phyloP scores from a whole-genome alignment of 2,329 filamentous ascomycete species.

The Fusarium robinianum region DNA sequence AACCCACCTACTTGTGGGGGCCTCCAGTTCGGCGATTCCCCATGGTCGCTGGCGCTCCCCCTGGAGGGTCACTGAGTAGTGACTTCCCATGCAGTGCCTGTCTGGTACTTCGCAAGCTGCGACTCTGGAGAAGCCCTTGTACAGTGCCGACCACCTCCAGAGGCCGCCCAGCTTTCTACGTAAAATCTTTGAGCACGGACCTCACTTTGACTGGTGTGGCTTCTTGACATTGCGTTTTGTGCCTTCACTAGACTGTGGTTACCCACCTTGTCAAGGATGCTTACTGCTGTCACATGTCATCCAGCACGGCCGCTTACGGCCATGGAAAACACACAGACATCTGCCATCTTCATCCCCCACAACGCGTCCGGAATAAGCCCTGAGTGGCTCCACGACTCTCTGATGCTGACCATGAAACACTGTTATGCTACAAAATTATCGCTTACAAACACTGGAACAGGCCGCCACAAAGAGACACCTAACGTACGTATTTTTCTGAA shows the following conservation, averaged over 20 bases:
- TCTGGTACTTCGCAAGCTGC: no score
- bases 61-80: no score
- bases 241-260: not conserved
- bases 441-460: no score
- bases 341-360: not conserved
- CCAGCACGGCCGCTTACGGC: slow-evolving; percentile 2
- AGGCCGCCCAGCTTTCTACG: slow-evolving; percentile 8
- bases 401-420: slow-evolving; percentile 10
- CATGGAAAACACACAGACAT: slow-evolving; percentile 1
- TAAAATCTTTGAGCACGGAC: slow-evolving; percentile 11
- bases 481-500: no score
- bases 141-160: no score
- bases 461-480: no score
- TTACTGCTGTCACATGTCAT: not conserved
- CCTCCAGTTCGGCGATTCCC: no score
- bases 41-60: no score
- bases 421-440: no score
- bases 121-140: no score
- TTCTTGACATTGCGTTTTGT: not conserved
- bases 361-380: slow-evolving; percentile 13
- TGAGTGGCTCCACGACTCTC: slow-evolving; percentile 8
- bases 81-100: no score
- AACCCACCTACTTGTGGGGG: no score
- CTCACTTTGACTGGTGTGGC: slow-evolving; percentile 2
- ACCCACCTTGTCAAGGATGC: slow-evolving; percentile 1